Conservation (phyloP, 495 filamentous ascomycete species). For the Neurospora intermedia region DNA sequence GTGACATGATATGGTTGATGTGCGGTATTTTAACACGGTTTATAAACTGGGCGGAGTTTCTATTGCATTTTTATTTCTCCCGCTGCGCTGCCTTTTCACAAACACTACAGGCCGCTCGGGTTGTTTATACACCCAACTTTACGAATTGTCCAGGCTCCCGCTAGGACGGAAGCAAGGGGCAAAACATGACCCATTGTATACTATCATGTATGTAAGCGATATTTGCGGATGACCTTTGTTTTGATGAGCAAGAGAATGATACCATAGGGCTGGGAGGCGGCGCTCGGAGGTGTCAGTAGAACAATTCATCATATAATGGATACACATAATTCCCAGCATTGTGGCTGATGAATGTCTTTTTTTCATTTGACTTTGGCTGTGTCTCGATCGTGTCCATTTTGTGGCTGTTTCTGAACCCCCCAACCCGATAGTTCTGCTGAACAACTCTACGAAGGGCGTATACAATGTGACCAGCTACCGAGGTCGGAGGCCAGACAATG, state of each 20-base stretch:
- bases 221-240: constrained; percentile 1
- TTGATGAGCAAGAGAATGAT: constrained; percentile 9
- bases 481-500: too few relatives aligned
- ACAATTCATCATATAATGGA: neutral
- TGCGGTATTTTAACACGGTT: neutral
- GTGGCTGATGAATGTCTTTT: neutral
- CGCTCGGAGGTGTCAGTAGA: neutral
- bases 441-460: neutral
- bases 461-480: neutral
- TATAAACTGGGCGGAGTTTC: neutral
- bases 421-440: neutral
- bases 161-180: neutral
- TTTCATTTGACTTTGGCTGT: neutral
- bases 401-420: neutral
- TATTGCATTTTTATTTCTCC: neutral
- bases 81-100: neutral
- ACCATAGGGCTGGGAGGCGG: constrained; percentile 2
- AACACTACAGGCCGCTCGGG: neutral
- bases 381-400: neutral
- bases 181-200: neutral
- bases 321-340: neutral
- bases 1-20: neutral
- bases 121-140: neutral
- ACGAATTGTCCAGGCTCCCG: neutral
- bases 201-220: constrained; percentile 9